These are phyloP conservation scores for Angomonas ambiguus DNA, from an alignment of 208 protist species.

Conservation along the genomic window DNA sequence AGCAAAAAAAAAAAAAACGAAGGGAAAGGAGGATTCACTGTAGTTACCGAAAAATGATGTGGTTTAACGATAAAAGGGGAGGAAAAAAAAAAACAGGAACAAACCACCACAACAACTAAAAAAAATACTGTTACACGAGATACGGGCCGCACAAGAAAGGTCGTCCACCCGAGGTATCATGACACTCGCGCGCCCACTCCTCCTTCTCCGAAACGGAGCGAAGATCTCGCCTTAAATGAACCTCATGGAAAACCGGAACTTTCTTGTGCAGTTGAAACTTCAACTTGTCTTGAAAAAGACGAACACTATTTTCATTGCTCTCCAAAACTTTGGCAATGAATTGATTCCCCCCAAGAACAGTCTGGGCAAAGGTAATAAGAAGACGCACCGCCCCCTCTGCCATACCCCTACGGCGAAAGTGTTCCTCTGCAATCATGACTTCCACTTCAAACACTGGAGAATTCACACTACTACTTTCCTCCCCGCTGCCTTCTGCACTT, in stretches of 20 bases:
- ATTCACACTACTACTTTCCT: neutral
- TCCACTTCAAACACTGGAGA: slow-evolving; percentile 77
- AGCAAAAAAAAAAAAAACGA: neutral
- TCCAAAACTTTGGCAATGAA: slow-evolving; percentile 91
- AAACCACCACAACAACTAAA: neutral
- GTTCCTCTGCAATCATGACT: slow-evolving; percentile 85
- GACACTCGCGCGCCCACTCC: neutral
- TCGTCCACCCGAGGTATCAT: neutral
- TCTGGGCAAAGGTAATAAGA: slow-evolving; percentile 82
- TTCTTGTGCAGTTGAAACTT: slow-evolving; percentile 59
- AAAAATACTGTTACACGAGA: neutral
- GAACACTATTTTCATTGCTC: slow-evolving; percentile 62
- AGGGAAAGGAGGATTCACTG: neutral
- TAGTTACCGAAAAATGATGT: too few relatives aligned
- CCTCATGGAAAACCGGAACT: slow-evolving; percentile 83
- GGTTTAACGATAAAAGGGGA: too few relatives aligned
- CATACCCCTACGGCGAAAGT: slow-evolving; percentile 60
- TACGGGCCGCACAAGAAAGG: slow-evolving; percentile 4
- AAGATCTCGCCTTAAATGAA: slow-evolving; percentile 49
- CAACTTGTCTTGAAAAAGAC: slow-evolving; percentile 68
- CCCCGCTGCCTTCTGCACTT: slow-evolving; percentile 12
- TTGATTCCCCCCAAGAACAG: slow-evolving; percentile 43
- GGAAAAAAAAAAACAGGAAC: neutral
- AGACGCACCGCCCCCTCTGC: slow-evolving; percentile 69
- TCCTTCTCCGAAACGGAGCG: neutral